Evolutionary conservation across 1,139 yeast species (phyloP).

Genomic region (Citeromyces hawaiiensis): DNA sequence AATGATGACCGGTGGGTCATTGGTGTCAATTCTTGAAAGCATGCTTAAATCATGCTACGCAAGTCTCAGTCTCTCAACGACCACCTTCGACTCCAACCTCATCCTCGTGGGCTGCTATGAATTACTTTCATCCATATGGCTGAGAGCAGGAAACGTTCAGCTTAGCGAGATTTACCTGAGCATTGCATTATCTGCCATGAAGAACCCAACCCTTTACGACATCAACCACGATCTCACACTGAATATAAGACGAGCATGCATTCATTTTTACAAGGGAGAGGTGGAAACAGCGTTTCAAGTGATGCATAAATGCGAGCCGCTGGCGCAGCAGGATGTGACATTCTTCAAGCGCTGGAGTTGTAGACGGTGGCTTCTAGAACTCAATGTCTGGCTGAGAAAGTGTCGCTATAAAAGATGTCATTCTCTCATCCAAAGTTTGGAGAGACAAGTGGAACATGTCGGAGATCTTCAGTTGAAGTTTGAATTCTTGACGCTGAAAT

Average conservation of each 20-base stretch:
- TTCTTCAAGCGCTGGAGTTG: conserved; percentile 25
- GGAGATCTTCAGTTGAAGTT: conserved; percentile 15
- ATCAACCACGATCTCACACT: conserved; percentile 25
- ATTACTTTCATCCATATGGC: conserved; percentile 35
- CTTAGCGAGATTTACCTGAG: conserved; percentile 32
- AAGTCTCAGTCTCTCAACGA: background rate
- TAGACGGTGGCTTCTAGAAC: conserved; percentile 22
- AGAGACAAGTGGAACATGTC: conserved; percentile 10
- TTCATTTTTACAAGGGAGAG: conserved; percentile 25
- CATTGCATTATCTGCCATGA: conserved; percentile 24
- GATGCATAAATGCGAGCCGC: conserved; percentile 17
- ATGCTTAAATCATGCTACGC: conserved; percentile 10
- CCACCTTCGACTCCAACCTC: conserved; percentile 7
- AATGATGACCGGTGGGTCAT: conserved; percentile 34
- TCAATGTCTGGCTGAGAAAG: conserved; percentile 23
- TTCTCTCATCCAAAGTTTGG: conserved; percentile 13
- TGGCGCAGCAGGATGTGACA: conserved; percentile 18
- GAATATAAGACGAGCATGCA: conserved; percentile 23
- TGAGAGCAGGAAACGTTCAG: conserved; percentile 30
- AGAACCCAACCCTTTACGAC: conserved; percentile 15
- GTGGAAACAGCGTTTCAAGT: conserved; percentile 21
- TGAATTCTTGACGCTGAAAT: conserved; percentile 12
- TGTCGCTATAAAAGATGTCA: conserved; percentile 21
- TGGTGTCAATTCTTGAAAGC: conserved; percentile 34
- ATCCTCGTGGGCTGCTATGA: conserved; percentile 33